Percentiles rank a stretch among this genome's conserved stretches.
Evolutionary conservation across 805 yeast genomes (phyloP).

Genomic region (Pichia kluyveri): DNA sequence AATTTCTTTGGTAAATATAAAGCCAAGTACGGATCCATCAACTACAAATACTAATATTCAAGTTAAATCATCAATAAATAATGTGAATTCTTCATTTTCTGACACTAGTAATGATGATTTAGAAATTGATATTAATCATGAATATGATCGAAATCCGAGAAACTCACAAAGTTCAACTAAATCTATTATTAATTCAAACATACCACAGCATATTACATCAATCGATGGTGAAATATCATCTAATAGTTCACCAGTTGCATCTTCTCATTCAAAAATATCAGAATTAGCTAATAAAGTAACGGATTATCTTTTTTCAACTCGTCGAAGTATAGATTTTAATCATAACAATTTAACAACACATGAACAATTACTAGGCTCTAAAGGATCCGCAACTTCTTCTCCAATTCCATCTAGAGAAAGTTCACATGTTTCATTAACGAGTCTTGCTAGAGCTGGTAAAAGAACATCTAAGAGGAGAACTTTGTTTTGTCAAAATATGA

Average conservation of each 20-base stretch:
- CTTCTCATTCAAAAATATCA: constrained; percentile 18
- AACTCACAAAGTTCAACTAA: constrained; percentile 3
- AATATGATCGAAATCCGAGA: background rate
- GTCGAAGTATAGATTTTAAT: constrained; percentile 11
- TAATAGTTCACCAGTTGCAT: background rate
- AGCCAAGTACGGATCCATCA: background rate
- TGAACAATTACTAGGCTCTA: background rate
- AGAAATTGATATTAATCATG: background rate
- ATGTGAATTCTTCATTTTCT: background rate
- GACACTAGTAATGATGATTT: background rate
- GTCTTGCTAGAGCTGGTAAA: constrained; percentile 10
- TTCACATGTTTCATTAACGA: constrained; percentile 20
- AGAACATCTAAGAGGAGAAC: constrained; percentile 8
- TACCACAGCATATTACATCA: background rate
- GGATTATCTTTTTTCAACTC: constrained; percentile 17
- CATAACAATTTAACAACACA: constrained; percentile 6
- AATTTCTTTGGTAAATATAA: background rate
- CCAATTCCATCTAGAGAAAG: constrained; percentile 16
- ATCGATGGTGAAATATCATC: background rate
- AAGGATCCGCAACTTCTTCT: constrained; percentile 7
- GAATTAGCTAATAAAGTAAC: constrained; percentile 24
- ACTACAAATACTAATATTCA: constrained; percentile 3
- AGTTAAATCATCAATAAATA: background rate
- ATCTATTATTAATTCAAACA: background rate
- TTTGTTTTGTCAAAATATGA: constrained; percentile 3